Evolutionary conservation across 352 stramenopile species (phyloP), one percentile per base, ranked within the genome.

Genomic region (Phytophthora cryptogea): DNA sequence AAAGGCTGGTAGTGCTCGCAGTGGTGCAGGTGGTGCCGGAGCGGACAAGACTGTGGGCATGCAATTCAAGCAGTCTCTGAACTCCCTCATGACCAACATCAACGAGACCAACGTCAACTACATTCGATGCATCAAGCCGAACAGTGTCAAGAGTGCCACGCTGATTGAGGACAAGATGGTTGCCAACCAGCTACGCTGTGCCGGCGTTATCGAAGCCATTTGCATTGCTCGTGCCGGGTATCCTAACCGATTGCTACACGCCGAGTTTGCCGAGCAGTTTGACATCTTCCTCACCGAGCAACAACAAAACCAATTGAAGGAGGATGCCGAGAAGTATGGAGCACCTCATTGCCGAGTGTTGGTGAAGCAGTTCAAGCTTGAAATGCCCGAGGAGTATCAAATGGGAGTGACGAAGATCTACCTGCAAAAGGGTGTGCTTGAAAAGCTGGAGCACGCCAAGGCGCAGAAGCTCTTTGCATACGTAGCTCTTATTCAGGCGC

Each of bases 331-430:
- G 28, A 59, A 59, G 16, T 63, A 63, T 36, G 59, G 54, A 1
- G 50, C 44, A 10, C 35, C 48, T 7, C 68, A 87, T 37, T 94
- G 86, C 39, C 48, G 67, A 10, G 42, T 76, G 8, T 63, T 93
- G 16, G 76, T 78, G n/a, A 70, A 78, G 27, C 78, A 83, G 31
- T 90, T 92, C 50, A 67, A 81, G 45, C 70, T 92, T 14, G 59
- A 68, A 27, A 80, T 63, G 7, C 86, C 86, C 0, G 70, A 86
- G 20, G 79, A 95, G 58, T 93, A 78, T 48, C 83, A 93, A 48
- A 89, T 95, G 78, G 86, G 86, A 7, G 72, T 76, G 61, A 90
- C 82, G 17, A 93, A 93, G 66, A 92, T 95, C 45, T 95, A 93
- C 69, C 68, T 95, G n/a, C 83, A 93, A 47, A 83, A 90, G 41